Evolutionary conservation across 345 rosid genomes (phyloP), one percentile per base, ranked within the genome.

Genomic region (Mercurialis annua): DNA sequence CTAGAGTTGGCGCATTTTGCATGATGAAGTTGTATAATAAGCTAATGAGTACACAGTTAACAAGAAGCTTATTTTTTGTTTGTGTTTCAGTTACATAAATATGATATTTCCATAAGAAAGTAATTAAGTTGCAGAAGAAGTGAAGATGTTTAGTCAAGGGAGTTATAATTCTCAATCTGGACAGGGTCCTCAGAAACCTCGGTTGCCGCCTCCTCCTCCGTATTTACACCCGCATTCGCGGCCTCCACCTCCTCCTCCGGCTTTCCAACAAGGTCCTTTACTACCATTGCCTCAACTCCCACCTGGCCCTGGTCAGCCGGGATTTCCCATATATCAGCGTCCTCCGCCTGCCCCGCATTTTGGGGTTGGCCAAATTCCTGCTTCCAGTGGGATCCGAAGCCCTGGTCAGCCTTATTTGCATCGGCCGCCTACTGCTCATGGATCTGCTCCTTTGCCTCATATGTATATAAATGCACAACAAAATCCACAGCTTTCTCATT

Each of bases 81-180:
- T 23, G 1, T 20, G 4, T 61, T 38, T 26, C 64, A 40, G 65
- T 15, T 61, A 26, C 15, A 43, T 15, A 42, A 36, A 16, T 42
- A 5, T 3, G 40, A 9, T 34, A 34, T 34, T 34, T 4, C 40
- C n/a, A n/a, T n/a, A 34, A 34, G 50, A 33, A 12, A 26, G 12
- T 31, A 12, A 12, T 65, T 4, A 27, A 34, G 70, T 62, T 61
- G 63, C 15, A 27, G 26, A 10, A 53, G 14, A 33, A 16, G 30
- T 44, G 55, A 20, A 44, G 58, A 82, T 82, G 89, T 70, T 62
- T 63, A 68, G 72, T 56, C 83, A 74, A 24, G 76, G 83, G 52
- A 71, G 64, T 64, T 66, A 55, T 44, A 72, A 65, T 77, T 53
- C 77, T 72, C 86, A 78, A 50, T 60, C 65, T 47, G 74, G 77